These are phyloP conservation scores for Mycena sanguinolenta DNA, from an alignment of 768 basidiomycete species.

Conservation along the genomic window DNA sequence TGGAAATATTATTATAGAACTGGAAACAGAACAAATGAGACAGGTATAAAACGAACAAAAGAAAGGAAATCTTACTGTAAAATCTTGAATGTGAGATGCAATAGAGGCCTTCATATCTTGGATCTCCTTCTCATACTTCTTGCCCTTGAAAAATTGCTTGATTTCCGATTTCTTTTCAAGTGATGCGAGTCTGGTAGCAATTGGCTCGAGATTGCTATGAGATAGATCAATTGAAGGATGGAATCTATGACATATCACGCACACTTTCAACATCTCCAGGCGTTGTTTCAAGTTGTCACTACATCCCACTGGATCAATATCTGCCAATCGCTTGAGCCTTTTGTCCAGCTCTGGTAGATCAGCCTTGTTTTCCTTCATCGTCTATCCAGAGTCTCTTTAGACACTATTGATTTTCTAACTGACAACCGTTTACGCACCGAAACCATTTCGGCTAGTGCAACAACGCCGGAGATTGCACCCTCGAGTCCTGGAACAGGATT, in stretches of 20 bases:
- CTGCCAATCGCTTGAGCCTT: not conserved
- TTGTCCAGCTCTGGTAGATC: no score
- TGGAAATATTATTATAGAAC: not conserved
- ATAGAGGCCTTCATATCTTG: constrained; percentile 10
- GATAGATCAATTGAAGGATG: constrained; percentile 7
- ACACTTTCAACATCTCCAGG: not conserved
- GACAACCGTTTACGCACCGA: constrained; percentile 7
- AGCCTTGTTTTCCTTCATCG: constrained; percentile 15
- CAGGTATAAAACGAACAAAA: not conserved
- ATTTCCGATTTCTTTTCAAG: not conserved
- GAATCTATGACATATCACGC: constrained; percentile 2
- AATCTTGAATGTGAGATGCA: constrained; percentile 1
- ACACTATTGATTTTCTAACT: constrained; percentile 7
- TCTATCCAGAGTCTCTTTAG: constrained; percentile 9
- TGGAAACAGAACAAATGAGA: not conserved
- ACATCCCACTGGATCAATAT: not conserved
- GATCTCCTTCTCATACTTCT: constrained; percentile 17
- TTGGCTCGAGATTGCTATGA: constrained; percentile 3
- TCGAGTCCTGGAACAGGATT: constrained; percentile 15
- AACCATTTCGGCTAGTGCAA: no score
- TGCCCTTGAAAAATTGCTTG: constrained; percentile 11
- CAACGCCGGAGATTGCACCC: constrained; percentile 9
- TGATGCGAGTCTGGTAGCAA: not conserved
- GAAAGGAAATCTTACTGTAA: no score
- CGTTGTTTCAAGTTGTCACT: not conserved